Evolutionary conservation across 2,329 filamentous ascomycete species (phyloP), one percentile per base, ranked within the genome.

Genomic region (Aspergillus bombycis): DNA sequence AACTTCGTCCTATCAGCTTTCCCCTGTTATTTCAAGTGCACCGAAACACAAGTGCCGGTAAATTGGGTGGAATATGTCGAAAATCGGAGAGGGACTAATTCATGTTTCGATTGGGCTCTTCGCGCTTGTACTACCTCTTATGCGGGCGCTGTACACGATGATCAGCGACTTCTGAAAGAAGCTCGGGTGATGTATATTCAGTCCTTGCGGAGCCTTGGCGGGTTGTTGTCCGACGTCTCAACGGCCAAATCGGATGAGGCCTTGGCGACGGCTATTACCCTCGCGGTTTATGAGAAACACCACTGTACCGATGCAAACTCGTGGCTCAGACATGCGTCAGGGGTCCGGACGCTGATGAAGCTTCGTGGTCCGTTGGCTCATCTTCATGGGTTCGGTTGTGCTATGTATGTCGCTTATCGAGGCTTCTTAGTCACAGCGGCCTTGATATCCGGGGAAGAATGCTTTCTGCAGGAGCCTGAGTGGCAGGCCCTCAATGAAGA

Each of bases 261-360:
- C 7, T 62, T 80, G 3, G 73, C 74, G 10, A 72, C 77, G 2
- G 76, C 75, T 23, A 75, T 78, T 28, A 63, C 73, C 3, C 70
- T 79, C 7, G 75, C 70, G 5, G 70, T 78, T 41, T 79, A 77
- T 58, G 77, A 80, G 57, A 74, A 78, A 63, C 74, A 77, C 61
- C 70, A 73, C 36, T 75, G 72, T 43, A 78, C 75, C n/a, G 72
- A 71, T n/a, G 69, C 73, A 36, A 67, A 74, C 16, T 71, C 75
- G 5, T 80, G 77, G 77, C 65, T 78, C 5, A 71, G 70, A n/a
- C 77, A 79, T 67, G 74, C 75, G 9, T 69, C 72, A 0, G 78
- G 78, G 19, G 72, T 75, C 16, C 71, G 70, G 23, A 68, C 72
- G 4, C 62, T 79, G 41, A 77, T 79, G 69, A 66, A 68, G 38